A percentile compares a stretch with the other conserved stretches of the same genome.
These are phyloP conservation scores for Ophiocordyceps camponoti-saundersi DNA, from an alignment of 2,329 filamentous ascomycete genomes.

Conservation along the genomic window DNA sequence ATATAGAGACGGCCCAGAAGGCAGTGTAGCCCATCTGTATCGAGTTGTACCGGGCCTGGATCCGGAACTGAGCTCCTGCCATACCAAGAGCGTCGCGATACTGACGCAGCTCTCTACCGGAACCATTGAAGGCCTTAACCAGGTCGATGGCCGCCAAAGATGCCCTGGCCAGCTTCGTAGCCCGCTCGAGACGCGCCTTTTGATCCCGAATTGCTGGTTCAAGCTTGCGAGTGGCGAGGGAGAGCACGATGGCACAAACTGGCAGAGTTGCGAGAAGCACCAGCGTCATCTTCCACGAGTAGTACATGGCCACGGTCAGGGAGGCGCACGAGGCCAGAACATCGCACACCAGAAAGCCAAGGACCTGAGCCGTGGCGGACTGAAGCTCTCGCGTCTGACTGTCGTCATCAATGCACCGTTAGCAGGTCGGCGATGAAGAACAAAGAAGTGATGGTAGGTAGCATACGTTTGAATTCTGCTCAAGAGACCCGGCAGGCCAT, in stretches of 20 bases:
- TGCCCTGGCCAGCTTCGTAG: conserved; percentile 54
- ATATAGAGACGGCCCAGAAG: conserved; percentile 61
- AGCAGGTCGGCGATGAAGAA: background rate
- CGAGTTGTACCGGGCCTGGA: conserved; percentile 52
- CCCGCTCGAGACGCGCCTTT: conserved; percentile 46
- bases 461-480: conserved; percentile 57
- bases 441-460: background rate
- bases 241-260: conserved; percentile 42
- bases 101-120: conserved; percentile 48
- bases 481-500: conserved; percentile 57
- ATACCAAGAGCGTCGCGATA: conserved; percentile 41
- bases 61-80: conserved; percentile 45
- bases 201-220: conserved; percentile 53
- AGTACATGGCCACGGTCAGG: conserved; percentile 55
- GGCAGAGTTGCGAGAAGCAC: conserved; percentile 62
- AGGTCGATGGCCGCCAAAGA: conserved; percentile 62
- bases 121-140: conserved; percentile 73
- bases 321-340: conserved; percentile 47
- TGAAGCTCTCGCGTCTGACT: conserved; percentile 77
- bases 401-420: background rate
- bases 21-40: conserved; percentile 57
- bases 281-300: conserved; percentile 71
- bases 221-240: conserved; percentile 41
- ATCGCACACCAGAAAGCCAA: conserved; percentile 54
- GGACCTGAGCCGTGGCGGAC: conserved; percentile 58